A percentile compares a stretch with the other conserved stretches of the same genome.
Conservation (phyloP, 495 filamentous ascomycete species). For the Trichodelitschia bisporula region DNA sequence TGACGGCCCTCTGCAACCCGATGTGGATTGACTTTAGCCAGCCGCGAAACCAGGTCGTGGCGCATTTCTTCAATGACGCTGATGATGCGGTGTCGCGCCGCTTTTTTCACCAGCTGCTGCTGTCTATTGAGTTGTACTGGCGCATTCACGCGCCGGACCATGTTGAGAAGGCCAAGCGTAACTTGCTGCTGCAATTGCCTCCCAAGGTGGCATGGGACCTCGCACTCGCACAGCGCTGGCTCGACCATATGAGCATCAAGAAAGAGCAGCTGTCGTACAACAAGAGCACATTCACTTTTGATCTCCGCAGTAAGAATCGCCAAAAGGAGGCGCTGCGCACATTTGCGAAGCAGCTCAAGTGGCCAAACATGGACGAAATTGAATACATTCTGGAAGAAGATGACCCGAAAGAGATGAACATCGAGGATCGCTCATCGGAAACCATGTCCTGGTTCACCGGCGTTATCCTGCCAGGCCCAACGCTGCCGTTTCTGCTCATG, state of each 20-base stretch:
- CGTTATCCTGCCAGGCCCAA: slow-evolving; percentile 40
- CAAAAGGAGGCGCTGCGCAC: slow-evolving; percentile 38
- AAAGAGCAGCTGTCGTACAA: slow-evolving; percentile 17
- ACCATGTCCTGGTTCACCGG: slow-evolving; percentile 51
- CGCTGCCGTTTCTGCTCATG: slow-evolving; percentile 47
- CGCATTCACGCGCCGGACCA: slow-evolving; percentile 31
- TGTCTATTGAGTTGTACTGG: slow-evolving; percentile 40
- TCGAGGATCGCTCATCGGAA: slow-evolving; percentile 35
- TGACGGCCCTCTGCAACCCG: slow-evolving; percentile 31
- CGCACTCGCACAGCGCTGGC: slow-evolving; percentile 40
- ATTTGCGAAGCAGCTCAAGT: slow-evolving; percentile 45
- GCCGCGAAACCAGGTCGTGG: slow-evolving; percentile 36
- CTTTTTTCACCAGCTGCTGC: slow-evolving; percentile 50
- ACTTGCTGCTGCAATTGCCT: slow-evolving; percentile 31
- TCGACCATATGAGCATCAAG: slow-evolving; percentile 37
- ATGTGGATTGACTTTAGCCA: slow-evolving; percentile 46
- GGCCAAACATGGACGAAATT: slow-evolving; percentile 42
- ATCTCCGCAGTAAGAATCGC: slow-evolving; percentile 31
- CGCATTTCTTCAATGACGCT: slow-evolving; percentile 32
- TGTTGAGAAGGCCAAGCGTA: slow-evolving; percentile 26
- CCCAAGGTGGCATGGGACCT: slow-evolving; percentile 44
- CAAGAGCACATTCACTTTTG: slow-evolving; percentile 22
- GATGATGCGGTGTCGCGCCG: slow-evolving; percentile 21
- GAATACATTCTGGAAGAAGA: slow-evolving; percentile 29
- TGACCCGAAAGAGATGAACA: slow-evolving; percentile 23